These are phyloP conservation scores for Lablab purpureus DNA, from an alignment of 306 rosid species.

Conservation along the genomic window DNA sequence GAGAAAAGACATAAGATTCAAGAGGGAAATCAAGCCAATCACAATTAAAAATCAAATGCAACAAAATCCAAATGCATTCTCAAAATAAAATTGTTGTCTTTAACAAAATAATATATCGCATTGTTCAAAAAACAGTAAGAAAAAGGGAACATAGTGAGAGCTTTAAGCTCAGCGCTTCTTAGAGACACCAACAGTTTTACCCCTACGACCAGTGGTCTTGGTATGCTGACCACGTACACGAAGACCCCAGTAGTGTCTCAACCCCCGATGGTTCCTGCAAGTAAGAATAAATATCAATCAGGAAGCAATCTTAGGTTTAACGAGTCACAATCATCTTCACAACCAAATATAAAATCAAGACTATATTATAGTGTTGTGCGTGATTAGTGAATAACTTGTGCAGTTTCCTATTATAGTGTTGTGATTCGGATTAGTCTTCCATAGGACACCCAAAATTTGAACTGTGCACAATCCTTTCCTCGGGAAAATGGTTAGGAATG, in stretches of 20 bases:
- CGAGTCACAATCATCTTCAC: neutral
- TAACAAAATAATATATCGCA: conserved; percentile 29
- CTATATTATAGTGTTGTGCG: no score
- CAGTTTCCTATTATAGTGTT: no score
- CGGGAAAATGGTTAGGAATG: neutral
- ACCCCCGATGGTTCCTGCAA: conserved; percentile 54
- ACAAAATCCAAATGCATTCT: conserved; percentile 32
- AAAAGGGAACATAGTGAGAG: conserved; percentile 6
- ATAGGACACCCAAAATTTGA: neutral
- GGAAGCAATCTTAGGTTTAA: neutral
- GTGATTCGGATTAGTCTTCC: neutral
- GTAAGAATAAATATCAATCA: neutral
- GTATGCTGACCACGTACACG: conserved; percentile 94
- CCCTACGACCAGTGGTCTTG: conserved; percentile 86
- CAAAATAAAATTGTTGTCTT: conserved; percentile 13
- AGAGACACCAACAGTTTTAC: conserved; percentile 92
- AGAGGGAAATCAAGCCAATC: neutral
- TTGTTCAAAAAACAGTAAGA: conserved; percentile 33
- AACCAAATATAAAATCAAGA: neutral
- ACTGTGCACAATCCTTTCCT: neutral
- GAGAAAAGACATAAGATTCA: no score
- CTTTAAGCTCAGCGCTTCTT: conserved; percentile 71
- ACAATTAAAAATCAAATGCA: neutral
- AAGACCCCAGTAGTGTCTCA: conserved; percentile 57
- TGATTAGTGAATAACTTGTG: neutral